These are phyloP conservation scores for Mrakia gelida DNA, from an alignment of 768 basidiomycete genomes.

Conservation along the genomic window DNA sequence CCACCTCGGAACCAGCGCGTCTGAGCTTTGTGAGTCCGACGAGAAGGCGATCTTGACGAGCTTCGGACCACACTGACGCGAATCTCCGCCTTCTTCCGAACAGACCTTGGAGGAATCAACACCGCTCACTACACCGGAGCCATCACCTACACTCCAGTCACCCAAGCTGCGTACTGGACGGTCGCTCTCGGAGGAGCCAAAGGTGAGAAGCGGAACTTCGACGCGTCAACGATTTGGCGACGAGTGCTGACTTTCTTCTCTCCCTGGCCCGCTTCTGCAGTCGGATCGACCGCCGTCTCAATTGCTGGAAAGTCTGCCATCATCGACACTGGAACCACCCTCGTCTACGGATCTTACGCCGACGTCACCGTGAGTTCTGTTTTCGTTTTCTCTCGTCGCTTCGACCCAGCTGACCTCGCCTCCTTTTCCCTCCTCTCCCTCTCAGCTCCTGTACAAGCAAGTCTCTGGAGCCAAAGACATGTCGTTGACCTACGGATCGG, in stretches of 20 bases:
- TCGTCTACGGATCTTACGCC: conserved; percentile 14
- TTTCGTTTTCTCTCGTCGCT: too few species aligned
- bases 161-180: conserved; percentile 11
- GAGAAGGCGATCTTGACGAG: too few species aligned
- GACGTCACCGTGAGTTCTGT: too few species aligned
- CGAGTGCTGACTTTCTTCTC: background rate
- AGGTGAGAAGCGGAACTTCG: background rate
- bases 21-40: conserved; percentile 16
- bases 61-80: too few species aligned
- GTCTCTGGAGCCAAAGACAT: background rate
- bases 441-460: background rate
- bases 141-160: conserved; percentile 20
- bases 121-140: background rate
- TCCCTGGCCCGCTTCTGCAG: background rate
- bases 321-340: conserved; percentile 26
- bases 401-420: background rate
- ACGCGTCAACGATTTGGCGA: too few species aligned
- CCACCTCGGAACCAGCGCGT: background rate
- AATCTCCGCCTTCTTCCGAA: background rate
- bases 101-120: conserved; percentile 21
- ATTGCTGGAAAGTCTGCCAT: background rate
- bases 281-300: background rate
- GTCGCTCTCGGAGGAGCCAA: conserved; percentile 1
- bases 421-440: too few species aligned
- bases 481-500: background rate